phyloP scores from a whole-genome alignment of 352 stramenopile genomes.

The Peronospora farinosa region DNA sequence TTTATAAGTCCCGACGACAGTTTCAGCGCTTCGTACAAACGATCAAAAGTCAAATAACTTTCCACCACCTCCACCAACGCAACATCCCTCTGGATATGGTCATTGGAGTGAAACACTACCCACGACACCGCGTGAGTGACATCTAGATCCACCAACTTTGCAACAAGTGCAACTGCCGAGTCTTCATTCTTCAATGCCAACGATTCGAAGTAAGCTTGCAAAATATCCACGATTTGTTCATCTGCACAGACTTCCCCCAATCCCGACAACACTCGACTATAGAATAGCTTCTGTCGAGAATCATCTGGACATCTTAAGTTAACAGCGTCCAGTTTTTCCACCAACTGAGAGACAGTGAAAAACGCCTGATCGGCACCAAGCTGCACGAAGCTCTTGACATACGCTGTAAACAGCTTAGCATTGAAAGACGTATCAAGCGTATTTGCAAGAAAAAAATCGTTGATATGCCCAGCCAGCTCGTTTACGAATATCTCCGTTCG shows the following conservation, averaged over 20 bases:
- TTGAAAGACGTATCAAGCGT: conserved; percentile 33
- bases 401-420: conserved; percentile 42
- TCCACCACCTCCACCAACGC: conserved; percentile 34
- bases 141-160: conserved; percentile 59
- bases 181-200: conserved; percentile 23
- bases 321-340: conserved; percentile 47
- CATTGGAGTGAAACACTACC: conserved; percentile 54
- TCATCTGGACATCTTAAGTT: conserved; percentile 33
- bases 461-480: conserved; percentile 47
- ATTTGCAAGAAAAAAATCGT: conserved; percentile 39
- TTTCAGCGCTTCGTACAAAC: conserved; percentile 40
- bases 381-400: conserved; percentile 44
- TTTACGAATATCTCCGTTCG: conserved; percentile 36
- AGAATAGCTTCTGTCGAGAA: conserved; percentile 26
- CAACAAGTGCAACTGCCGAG: conserved; percentile 30
- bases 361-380: conserved; percentile 32
- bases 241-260: conserved; percentile 59
- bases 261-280: conserved; percentile 43
- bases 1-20: conserved; percentile 20
- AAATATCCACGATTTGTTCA: conserved; percentile 27
- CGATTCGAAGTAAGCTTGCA: conserved; percentile 40
- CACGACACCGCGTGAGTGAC: conserved; percentile 67
- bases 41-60: conserved; percentile 44
- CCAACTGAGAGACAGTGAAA: conserved; percentile 32
- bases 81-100: conserved; percentile 14